Evolutionary conservation across 305 asterid genomes (phyloP), one percentile per base, ranked within the genome.

Genomic region (Plantago lanceolata): DNA sequence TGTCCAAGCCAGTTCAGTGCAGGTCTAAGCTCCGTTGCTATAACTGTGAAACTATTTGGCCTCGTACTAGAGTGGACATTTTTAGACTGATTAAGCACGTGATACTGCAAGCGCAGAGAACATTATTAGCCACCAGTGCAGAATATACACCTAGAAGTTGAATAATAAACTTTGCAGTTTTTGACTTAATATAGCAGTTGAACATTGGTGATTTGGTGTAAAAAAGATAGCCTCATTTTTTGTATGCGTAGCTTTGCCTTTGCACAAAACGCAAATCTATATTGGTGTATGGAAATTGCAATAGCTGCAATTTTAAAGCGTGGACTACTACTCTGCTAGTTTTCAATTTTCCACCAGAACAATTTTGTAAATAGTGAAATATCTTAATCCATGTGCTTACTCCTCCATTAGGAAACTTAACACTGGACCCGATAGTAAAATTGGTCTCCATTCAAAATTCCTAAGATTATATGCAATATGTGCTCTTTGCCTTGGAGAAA

Each of bases 1-100:
- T 60, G 65, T 66, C 84, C 88, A 65, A 91, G 84, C 96, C 92
- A 83, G 57, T 72, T 78, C 37, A 81, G 81, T 40, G 78, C 72
- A 6, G 98, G 98, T 61, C 75, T 82, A 57, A 73, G 57, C 74
- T 88, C 98, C 0, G 87, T 82, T 55, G 84, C 87, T 69, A 75
- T 70, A 59, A 81, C 88, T 20, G 85, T 72, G 60, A 74, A 73
- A 52, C 51, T 63, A 19, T 44, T 57, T 63, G 72, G 59, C 50
- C 67, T 71, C 48, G 53, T 54, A 70, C 81, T 66, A 31, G 56
- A 58, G 59, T 16, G 71, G 53, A 61, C 67, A 57, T 70, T 73
- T 51, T 61, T 31, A 71, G 82, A 76, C 74, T 74, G 76, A 54
- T 65, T 79, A 71, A 64, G 61, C 79, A 84, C 75, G 68, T 61